A percentile compares a stretch with the other conserved stretches of the same genome.
Evolutionary conservation across 176 grass and related monocot genomes (phyloP).

Genomic region (Phyllostachys edulis): DNA sequence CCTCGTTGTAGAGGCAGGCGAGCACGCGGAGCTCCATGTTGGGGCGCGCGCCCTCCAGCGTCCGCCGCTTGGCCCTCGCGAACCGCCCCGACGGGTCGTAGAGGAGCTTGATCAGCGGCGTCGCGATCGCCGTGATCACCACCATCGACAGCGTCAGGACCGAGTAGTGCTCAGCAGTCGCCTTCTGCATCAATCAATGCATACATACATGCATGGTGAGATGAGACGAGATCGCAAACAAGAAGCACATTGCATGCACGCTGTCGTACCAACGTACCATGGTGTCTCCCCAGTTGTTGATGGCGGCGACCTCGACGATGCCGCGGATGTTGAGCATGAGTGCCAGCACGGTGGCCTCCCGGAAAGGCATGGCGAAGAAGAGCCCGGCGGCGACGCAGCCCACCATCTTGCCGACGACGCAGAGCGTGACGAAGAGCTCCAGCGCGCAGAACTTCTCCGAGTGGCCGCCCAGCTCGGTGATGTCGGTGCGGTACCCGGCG

Average conservation of each 20-base stretch:
- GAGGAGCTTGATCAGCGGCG: conserved; percentile 61
- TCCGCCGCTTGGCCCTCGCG: conserved; percentile 31
- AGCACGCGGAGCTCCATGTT: conserved; percentile 52
- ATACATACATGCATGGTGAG: no score
- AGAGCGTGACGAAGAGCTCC: conserved; percentile 64
- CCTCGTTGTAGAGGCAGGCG: conserved; percentile 63
- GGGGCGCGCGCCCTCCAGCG: conserved; percentile 25
- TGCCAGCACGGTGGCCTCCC: conserved; percentile 50
- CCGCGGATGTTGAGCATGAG: conserved; percentile 73
- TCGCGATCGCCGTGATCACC: conserved; percentile 39
- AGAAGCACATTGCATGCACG: no score
- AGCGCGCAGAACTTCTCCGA: conserved; percentile 48
- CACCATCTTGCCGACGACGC: conserved; percentile 59
- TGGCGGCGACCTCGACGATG: conserved; percentile 70
- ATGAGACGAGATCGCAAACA: not conserved
- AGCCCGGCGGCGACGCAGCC: conserved; percentile 51
- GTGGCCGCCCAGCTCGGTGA: conserved; percentile 35
- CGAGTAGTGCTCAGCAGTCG: conserved; percentile 47
- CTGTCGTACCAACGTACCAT: conserved; percentile 16
- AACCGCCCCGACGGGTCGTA: conserved; percentile 61
- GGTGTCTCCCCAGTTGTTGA: conserved; percentile 70
- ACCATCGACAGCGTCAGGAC: conserved; percentile 44
- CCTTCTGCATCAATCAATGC: conserved; percentile 6
- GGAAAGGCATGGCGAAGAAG: conserved; percentile 58
- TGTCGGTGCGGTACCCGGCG: conserved; percentile 68